Evolutionary conservation across 306 rosid genomes (phyloP).

Genomic region (Cicer cuneatum): DNA sequence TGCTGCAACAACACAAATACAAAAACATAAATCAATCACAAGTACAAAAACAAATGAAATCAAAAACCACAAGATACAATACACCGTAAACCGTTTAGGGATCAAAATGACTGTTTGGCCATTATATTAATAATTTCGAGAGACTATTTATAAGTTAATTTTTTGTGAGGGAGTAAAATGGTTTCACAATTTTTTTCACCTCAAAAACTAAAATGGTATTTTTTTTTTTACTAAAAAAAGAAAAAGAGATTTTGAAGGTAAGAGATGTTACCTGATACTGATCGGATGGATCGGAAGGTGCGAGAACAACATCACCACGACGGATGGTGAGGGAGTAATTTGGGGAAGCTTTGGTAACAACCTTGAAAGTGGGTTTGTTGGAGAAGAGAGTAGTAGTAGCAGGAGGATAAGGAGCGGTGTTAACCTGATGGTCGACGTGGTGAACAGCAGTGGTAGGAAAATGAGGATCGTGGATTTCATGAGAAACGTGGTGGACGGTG

Average conservation of each 20-base stretch:
- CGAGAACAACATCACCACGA: constrained; percentile 63
- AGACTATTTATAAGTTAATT: too few relatives aligned
- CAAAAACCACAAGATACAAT: background rate
- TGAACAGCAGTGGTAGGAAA: constrained; percentile 30
- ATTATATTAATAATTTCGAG: too few relatives aligned
- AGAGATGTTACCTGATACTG: constrained; percentile 54
- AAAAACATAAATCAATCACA: background rate
- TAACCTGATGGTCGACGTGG: constrained; percentile 46
- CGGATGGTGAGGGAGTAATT: constrained; percentile 63
- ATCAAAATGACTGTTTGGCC: too few relatives aligned
- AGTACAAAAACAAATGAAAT: background rate
- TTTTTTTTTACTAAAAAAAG: background rate
- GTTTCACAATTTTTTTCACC: too few relatives aligned
- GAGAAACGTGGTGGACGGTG: constrained; percentile 51
- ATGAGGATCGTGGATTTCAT: constrained; percentile 23
- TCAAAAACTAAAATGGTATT: too few relatives aligned
- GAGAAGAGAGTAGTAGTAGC: constrained; percentile 35
- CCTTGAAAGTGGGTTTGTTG: constrained; percentile 55
- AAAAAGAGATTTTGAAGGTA: background rate
- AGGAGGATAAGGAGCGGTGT: background rate
- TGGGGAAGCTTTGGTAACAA: constrained; percentile 60
- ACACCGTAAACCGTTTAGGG: too few relatives aligned
- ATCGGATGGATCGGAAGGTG: constrained; percentile 58
- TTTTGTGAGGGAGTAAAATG: too few relatives aligned
- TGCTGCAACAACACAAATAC: constrained; percentile 52